A percentile compares a stretch with the other conserved stretches of the same genome.
These are phyloP conservation scores for Boechera retrofracta DNA, from an alignment of 345 rosid genomes.

Conservation along the genomic window DNA sequence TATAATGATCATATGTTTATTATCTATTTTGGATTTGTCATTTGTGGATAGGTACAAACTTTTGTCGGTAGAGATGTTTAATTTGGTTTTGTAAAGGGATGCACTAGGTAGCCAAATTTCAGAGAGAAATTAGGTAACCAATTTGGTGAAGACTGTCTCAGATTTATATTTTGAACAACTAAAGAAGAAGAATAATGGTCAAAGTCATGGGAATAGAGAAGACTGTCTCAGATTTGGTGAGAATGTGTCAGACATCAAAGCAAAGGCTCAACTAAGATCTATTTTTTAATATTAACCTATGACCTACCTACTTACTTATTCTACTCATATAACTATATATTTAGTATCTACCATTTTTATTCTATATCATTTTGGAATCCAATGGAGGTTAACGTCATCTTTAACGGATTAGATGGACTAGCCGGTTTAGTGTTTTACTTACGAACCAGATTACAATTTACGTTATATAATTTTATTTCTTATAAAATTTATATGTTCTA, in stretches of 20 bases:
- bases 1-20: background rate
- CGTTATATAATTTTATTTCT: background rate
- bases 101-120: too few species aligned
- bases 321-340: background rate
- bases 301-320: conserved; percentile 7
- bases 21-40: background rate
- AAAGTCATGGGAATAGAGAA: conserved; percentile 34
- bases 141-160: too few species aligned
- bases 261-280: conserved; percentile 29
- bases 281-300: background rate
- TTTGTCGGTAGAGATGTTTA: background rate
- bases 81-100: background rate
- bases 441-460: background rate
- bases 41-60: background rate
- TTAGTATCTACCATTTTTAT: background rate
- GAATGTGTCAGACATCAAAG: conserved; percentile 44
- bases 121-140: too few species aligned
- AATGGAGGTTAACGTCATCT: conserved; percentile 17
- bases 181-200: conserved; percentile 30
- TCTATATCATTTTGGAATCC: conserved; percentile 24
- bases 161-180: background rate
- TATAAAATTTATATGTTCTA: background rate
- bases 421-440: background rate
- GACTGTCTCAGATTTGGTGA: conserved; percentile 42
- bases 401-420: background rate